Evolutionary conservation across 2,329 filamentous ascomycete species (phyloP).

Genomic region (Beauveria bassiana): DNA sequence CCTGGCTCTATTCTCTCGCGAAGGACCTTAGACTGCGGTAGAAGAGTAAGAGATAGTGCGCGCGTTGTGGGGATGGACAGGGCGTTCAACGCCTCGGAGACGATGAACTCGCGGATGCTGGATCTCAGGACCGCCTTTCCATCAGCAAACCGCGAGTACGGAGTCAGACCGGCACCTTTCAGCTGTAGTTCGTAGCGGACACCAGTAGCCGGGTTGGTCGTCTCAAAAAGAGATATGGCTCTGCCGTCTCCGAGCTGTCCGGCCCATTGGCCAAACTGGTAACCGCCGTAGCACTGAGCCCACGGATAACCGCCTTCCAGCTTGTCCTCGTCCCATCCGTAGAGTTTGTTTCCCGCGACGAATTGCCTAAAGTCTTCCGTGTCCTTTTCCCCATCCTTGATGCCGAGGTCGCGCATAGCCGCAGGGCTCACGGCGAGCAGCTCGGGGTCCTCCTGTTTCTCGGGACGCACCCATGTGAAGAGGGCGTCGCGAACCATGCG

Average conservation of each 20-base stretch:
- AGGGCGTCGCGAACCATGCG: constrained; percentile 77
- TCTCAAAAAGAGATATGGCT: constrained; percentile 90
- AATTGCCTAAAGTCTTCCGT: constrained; percentile 69
- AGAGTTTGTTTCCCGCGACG: constrained; percentile 74
- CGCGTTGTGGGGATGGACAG: constrained; percentile 80
- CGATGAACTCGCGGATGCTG: constrained; percentile 89
- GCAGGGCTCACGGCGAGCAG: constrained; percentile 72
- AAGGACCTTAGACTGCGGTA: constrained; percentile 64
- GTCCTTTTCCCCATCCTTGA: constrained; percentile 58
- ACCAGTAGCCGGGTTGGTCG: constrained; percentile 64
- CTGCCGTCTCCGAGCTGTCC: constrained; percentile 92
- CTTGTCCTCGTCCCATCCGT: constrained; percentile 65
- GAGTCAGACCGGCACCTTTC: constrained; percentile 88
- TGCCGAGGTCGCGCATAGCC: constrained; percentile 74
- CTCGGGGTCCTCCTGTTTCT: constrained; percentile 63
- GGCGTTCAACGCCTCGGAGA: constrained; percentile 81
- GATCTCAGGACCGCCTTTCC: constrained; percentile 88
- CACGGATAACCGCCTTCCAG: constrained; percentile 77
- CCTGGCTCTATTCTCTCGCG: constrained; percentile 81
- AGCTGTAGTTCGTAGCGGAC: constrained; percentile 82
- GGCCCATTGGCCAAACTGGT: constrained; percentile 78
- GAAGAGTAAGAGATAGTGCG: constrained; percentile 72
- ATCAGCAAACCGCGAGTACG: constrained; percentile 93
- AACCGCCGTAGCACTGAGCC: constrained; percentile 96
- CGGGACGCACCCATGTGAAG: constrained; percentile 86